Conservation (phyloP, 2,329 filamentous ascomycete genomes). For the Cladosporium sp. region DNA sequence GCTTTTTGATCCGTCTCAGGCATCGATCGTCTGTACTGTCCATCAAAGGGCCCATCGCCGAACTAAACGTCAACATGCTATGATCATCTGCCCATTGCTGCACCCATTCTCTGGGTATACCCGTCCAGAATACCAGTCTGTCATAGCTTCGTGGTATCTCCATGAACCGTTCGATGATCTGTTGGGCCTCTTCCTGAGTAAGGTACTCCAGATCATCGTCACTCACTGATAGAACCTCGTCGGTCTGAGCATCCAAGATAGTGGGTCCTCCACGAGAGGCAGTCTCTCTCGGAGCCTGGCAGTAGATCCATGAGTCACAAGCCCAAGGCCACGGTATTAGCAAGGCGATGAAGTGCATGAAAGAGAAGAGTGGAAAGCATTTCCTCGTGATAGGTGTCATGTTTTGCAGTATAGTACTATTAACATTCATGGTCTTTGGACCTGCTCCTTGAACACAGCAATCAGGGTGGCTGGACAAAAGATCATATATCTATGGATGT, state of each 20-base stretch:
- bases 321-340: constrained; percentile 9
- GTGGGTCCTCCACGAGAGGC: background rate
- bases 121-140: constrained; percentile 12
- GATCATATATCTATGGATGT: no score
- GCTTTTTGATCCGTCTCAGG: background rate
- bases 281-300: background rate
- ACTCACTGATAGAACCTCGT: background rate
- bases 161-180: constrained; percentile 10
- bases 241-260: background rate
- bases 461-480: constrained; percentile 8
- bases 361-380: constrained; percentile 15
- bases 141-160: constrained; percentile 10
- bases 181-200: constrained; percentile 9
- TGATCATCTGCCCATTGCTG: constrained; percentile 16
- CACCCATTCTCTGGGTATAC: constrained; percentile 13
- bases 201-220: constrained; percentile 7
- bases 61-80: constrained; percentile 10
- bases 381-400: constrained; percentile 5
- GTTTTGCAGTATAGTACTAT: constrained; percentile 3
- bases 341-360: constrained; percentile 12
- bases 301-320: constrained; percentile 1
- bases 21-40: background rate
- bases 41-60: constrained; percentile 14
- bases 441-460: constrained; percentile 2
- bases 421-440: background rate